Evolutionary conservation across 2,329 filamentous ascomycete genomes (phyloP).

Genomic region (Teratosphaeria destructans): DNA sequence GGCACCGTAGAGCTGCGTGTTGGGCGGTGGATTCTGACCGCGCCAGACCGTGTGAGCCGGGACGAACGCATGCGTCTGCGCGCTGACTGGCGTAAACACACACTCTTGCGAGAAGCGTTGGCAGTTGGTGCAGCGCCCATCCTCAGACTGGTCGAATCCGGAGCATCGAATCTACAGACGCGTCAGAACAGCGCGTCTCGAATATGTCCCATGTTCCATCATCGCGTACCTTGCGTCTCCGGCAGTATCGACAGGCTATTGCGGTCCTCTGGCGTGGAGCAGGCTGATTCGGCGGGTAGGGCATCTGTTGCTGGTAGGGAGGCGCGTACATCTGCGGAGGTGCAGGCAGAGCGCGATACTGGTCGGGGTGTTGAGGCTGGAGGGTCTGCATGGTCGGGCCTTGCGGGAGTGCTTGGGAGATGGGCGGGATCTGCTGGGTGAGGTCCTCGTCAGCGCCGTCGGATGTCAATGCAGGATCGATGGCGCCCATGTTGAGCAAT

Average conservation of each 20-base stretch:
- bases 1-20: slow-evolving; percentile 39
- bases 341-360: slow-evolving; percentile 35
- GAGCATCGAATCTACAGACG: slow-evolving; percentile 58
- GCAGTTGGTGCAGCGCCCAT: slow-evolving; percentile 64
- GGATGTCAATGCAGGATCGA: slow-evolving; percentile 22
- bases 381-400: slow-evolving; percentile 34
- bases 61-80: slow-evolving; percentile 64
- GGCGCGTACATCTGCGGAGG: slow-evolving; percentile 36
- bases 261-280: slow-evolving; percentile 51
- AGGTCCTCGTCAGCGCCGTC: slow-evolving; percentile 17
- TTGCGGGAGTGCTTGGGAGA: slow-evolving; percentile 25
- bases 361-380: slow-evolving; percentile 35
- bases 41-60: slow-evolving; percentile 58
- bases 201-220: background rate
- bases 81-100: slow-evolving; percentile 66
- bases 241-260: slow-evolving; percentile 51
- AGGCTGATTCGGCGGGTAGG: slow-evolving; percentile 34
- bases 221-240: slow-evolving; percentile 44
- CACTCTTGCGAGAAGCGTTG: slow-evolving; percentile 65
- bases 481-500: slow-evolving; percentile 10
- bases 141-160: slow-evolving; percentile 60
- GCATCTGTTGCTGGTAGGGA: slow-evolving; percentile 31
- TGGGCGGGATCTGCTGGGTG: slow-evolving; percentile 24
- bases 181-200: slow-evolving; percentile 5
- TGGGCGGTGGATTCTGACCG: slow-evolving; percentile 32